phyloP scores from a whole-genome alignment of 257 asterid genomes.

The Ilex asprella region DNA sequence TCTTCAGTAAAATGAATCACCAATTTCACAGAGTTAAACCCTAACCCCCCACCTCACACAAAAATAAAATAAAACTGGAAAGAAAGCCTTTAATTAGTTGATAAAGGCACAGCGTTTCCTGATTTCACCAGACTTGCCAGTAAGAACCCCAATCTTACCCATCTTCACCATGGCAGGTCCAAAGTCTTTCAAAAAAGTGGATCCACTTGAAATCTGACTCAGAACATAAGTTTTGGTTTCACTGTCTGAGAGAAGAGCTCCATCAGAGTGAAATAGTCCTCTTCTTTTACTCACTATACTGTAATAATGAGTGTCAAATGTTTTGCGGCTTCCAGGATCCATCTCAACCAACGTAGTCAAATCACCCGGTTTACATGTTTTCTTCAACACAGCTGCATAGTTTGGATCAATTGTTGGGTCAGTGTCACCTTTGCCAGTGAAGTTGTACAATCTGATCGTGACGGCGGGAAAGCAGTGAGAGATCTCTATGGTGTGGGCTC shows the following conservation, averaged over 20 bases:
- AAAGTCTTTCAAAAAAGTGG: too few species aligned
- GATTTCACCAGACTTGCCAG: too few species aligned
- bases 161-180: too few species aligned
- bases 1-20: too few species aligned
- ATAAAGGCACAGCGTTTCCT: too few species aligned
- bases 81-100: too few species aligned
- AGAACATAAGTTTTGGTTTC: background rate
- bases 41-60: too few species aligned
- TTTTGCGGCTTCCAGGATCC: background rate
- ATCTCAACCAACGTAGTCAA: background rate
- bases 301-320: background rate
- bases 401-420: background rate
- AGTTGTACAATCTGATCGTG: background rate
- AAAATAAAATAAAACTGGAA: too few species aligned
- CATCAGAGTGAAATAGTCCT: background rate
- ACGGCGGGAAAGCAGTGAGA: background rate
- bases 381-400: background rate
- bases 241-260: background rate
- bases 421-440: background rate
- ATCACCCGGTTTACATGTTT: background rate
- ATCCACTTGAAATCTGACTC: too few species aligned
- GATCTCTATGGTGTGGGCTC: background rate
- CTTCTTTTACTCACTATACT: background rate
- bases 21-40: too few species aligned
- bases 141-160: too few species aligned